Base-by-base conservation (phyloP, 139 green algal genomes). In the Closterium sp. region DNA sequence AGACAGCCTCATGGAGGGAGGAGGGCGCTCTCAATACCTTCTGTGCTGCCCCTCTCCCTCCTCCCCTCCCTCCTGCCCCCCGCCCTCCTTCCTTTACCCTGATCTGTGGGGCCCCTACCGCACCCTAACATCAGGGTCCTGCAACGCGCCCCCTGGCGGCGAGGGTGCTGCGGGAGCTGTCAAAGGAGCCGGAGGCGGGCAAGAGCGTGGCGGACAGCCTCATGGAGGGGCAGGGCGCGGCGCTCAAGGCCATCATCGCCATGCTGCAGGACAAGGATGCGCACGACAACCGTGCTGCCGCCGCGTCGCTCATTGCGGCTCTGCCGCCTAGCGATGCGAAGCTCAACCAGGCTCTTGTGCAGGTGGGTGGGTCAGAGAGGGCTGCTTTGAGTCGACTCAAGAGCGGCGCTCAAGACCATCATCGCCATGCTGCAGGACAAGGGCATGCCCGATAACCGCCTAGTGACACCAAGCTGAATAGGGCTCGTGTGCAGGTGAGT, bases 131-230 rank as follows among this genome's bases (percentile, higher is more conserved):
- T 19, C 84, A 35, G 31, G 21, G 25, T 10, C 31, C 84, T 43
- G 33, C 31, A 7, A 88, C 84, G 33, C 33, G 84, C 0, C 31
- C 84, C 9, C 25, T 34, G 32, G 89, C 89, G 32, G 89, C 89
- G n/a, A 35, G 90, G 89, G 34, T 92, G 55, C 84, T 92, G 83
- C 32, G 83, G 33, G 89, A 43, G 33, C 89, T 92, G 31, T 90
- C 31, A 4, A 35, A 25, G 25, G 89, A 92, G 31, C 83, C 34
- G 83, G 83, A 86, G 12, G 86, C 86, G 16, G 76, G 76, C 9
- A 92, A 89, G 89, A 69, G 90, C 4, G 89, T 92, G 55, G 89
- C 89, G 33, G 89, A 89, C 89, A 89, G 87, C 33, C 89, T 92
- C 25, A 89, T 69, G 83, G 89, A 92, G 83, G 2, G 0, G 0